Conservation (phyloP, 1,139 yeast genomes). For the Hansenula anomala region DNA sequence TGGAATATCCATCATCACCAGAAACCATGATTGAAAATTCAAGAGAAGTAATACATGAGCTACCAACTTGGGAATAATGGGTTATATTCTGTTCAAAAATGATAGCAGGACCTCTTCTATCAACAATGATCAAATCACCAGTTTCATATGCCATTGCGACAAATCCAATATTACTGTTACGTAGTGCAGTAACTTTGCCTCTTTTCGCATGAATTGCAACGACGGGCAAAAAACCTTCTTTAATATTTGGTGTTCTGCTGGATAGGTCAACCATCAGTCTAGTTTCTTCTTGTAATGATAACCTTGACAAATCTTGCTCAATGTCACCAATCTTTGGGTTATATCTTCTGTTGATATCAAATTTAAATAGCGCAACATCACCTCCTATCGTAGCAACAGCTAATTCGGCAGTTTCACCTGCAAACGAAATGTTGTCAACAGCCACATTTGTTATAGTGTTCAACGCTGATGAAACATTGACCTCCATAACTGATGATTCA, state of each 20-base stretch:
- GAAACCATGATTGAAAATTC: conserved; percentile 70
- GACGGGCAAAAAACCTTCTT: conserved; percentile 70
- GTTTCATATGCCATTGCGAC: conserved; percentile 76
- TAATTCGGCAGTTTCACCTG: conserved; percentile 73
- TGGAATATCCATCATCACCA: conserved; percentile 64
- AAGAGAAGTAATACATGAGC: conserved; percentile 47
- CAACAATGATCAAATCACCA: conserved; percentile 74
- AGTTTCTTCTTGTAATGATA: conserved; percentile 23
- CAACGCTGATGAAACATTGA: conserved; percentile 44
- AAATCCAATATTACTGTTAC: conserved; percentile 76
- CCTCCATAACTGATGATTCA: conserved; percentile 55
- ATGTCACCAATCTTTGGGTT: conserved; percentile 27
- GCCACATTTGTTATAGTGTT: conserved; percentile 37
- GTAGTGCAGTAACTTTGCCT: conserved; percentile 52
- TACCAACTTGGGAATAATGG: conserved; percentile 19
- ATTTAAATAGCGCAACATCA: conserved; percentile 71
- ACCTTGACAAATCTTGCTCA: conserved; percentile 26
- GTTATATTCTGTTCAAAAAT: conserved; percentile 49
- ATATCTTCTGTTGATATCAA: conserved; percentile 48
- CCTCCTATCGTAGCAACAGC: conserved; percentile 68
- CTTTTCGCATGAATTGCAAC: conserved; percentile 45
- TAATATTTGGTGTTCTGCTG: conserved; percentile 35
- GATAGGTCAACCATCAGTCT: conserved; percentile 30
- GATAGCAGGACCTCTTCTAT: conserved; percentile 81
- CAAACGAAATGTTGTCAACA: conserved; percentile 61